Evolutionary conservation across 2,329 filamentous ascomycete genomes (phyloP), one percentile per base, ranked within the genome.

Genomic region (Rachicladosporium sp.): DNA sequence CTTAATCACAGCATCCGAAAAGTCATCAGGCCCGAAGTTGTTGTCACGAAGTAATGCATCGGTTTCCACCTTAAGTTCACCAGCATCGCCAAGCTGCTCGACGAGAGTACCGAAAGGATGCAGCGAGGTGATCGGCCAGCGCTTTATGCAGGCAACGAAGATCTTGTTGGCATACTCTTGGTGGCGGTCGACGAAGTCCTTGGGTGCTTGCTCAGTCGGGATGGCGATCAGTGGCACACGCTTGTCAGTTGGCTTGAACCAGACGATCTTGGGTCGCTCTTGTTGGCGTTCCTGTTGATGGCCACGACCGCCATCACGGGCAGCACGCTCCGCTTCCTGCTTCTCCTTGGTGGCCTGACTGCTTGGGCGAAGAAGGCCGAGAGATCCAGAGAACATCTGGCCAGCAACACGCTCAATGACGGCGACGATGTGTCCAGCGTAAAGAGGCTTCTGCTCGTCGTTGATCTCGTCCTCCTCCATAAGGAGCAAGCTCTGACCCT

Each of bases 241-340:
- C 74, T 98, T 96, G 66, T 98, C 91, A 1, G 91, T 98, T 43
- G 91, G 91, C 71, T 98, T 98, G 70, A 98, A 98, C 91, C 91
- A 98, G 32, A 98, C 91, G 65, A 98, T 98, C 78, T 98, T 98
- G 47, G 91, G 91, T 67, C 95, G 95, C 48, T 98, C 91, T 59
- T 93, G 87, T 47, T 84, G 77, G 39, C 88, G 84, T 49, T 82
- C 80, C 45, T 88, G 84, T 49, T 91, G 80, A 45, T 74, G 74
- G 39, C 74, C 73, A 42, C 76, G 74, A 49, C 70, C 73, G 46
- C 88, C 89, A 59, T 96, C 89, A 51, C 89, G 80, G 52, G 88
- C 87, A 50, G 84, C 82, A 47, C 91, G 80, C 69, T 98, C 91
- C 33, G 91, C 91, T 62, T 98, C 91, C 62, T 98, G 91, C 69